Evolutionary conservation across 2,329 filamentous ascomycete species (phyloP), one percentile per base, ranked within the genome.

Genomic region (Aspergillus sp.): DNA sequence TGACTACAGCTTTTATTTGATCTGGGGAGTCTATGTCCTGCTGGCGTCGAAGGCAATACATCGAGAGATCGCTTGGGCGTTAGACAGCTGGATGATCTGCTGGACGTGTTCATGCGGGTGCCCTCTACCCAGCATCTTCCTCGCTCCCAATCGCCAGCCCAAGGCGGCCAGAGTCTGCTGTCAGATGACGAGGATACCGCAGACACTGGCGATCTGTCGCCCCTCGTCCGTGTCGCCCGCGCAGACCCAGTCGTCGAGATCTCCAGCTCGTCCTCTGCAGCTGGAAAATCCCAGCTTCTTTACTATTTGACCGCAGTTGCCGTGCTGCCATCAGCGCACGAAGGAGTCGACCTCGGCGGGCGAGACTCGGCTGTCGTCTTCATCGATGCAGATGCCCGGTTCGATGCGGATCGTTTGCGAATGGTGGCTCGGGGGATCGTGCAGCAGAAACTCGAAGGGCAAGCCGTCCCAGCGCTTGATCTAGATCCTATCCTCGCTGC

Each of bases 211-310:
- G 40, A 19, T 16, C 15, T 24, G 13, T 12, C 24, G n/a, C 15
- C 30, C 13, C 14, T 27, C 2, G n/a, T 24, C 24, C 36, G 28
- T 33, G 24, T 11, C 6, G 32, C 29, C 25, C 33, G 35, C 11
- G 24, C 25, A 39, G 45, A 32, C 7, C 61, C 67, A 0, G 58
- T 71, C 4, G 43, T 79, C 31, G 74, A 78, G 47, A 58, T 80
- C 28, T 63, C 68, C 13, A 73, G 72, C 31, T 54, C 60, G 22
- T 57, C 58, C 8, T 58, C 72, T 3, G 66, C 64, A 15, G 58
- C 65, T 8, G 76, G 75, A 7, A 78, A 77, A 53, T 72, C 75
- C 1, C 68, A 73, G 22, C 49, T 80, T 0, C 57, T 80, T 22
- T 75, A 78, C 53, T 65, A 72, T 37, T 53, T 79, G 25, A 63